Base-by-base conservation (phyloP, 805 yeast genomes). In the Hemisphaericaspora nanyangensis region DNA sequence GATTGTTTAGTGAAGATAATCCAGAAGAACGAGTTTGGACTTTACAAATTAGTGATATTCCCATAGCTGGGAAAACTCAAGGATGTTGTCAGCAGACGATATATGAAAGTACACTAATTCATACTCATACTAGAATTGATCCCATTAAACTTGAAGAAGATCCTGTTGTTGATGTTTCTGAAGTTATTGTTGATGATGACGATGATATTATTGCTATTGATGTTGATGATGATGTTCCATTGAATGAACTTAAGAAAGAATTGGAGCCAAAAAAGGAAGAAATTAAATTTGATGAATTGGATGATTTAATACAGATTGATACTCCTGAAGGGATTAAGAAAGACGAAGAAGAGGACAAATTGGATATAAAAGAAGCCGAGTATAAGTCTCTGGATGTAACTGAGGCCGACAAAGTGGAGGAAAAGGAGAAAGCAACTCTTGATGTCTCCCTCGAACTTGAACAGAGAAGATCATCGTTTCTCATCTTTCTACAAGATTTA, bases 51-150 rank as follows among this genome's bases (percentile, higher is more conserved):
- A 66, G 77, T 5, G 95, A 85, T 58, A 81, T 85, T 10, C 93
- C 93, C 2, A 76, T 81, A 6, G 90, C 87, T 7, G 91, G 91
- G 3, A 61, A 72, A 76, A 51, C 73, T 75, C 56, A 81, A 74
- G 39, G 74, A 72, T 17, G 78, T 75, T 43, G 95, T 38, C 72
- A 70, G 3, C 72, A 88, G 55, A 75, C 85, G 13, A 72, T 86
- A 10, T 70, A 82, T 44, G 88, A 82, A 52, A 68, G 79, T 34
- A 76, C 80, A 1, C 53, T 77, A 10, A 70, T 67, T 3, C 72
- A 72, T 47, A 70, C 75, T 40, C 80, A 76, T 50, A 60, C 75
- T 4, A 43, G 58, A 18, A 70, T 48, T 19, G 41, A 38, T 19
- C 12, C 28, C 6, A 12, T 27, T 12, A 28, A 35, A 8, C 6